Conservation (phyloP, 768 basidiomycete species). For the Lanmaoa rubissima region DNA sequence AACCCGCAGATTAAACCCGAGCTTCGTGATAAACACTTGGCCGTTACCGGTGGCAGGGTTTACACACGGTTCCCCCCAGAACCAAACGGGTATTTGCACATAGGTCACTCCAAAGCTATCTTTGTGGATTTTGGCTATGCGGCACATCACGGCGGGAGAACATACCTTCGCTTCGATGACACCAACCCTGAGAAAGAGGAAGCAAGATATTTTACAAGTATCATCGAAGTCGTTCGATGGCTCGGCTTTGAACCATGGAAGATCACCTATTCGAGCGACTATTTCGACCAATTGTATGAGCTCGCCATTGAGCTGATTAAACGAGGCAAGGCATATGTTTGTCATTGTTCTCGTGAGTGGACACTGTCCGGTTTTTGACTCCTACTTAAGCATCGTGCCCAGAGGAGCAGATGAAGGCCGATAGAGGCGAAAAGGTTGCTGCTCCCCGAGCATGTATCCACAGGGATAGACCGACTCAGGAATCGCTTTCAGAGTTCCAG, state of each 20-base stretch:
- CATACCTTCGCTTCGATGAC: constrained; percentile 95
- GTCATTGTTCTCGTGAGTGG: constrained; percentile 88
- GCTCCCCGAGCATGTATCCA: constrained; percentile 85
- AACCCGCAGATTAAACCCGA: constrained; percentile 83
- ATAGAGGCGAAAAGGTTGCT: constrained; percentile 83
- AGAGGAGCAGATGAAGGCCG: constrained; percentile 92
- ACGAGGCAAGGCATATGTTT: constrained; percentile 91
- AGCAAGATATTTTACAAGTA: constrained; percentile 92
- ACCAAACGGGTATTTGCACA: constrained; percentile 94
- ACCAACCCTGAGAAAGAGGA: constrained; percentile 99
- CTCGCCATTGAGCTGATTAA: constrained; percentile 87
- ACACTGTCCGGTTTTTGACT: not conserved
- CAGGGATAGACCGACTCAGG: constrained; percentile 78
- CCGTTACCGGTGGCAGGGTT: constrained; percentile 76
- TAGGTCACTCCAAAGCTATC: constrained; percentile 98
- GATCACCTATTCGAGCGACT: constrained; percentile 98
- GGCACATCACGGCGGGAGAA: constrained; percentile 86
- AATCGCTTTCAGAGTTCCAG: constrained; percentile 86
- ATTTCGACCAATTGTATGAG: constrained; percentile 84
- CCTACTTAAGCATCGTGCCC: constrained; percentile 8
- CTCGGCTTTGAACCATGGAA: constrained; percentile 98
- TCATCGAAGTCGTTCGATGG: constrained; percentile 94
- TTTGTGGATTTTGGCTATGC: constrained; percentile 99
- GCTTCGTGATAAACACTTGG: constrained; percentile 79
- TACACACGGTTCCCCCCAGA: constrained; percentile 98